These are phyloP conservation scores for Colletotrichum sp. DNA, from an alignment of 2,329 filamentous ascomycete genomes.

Conservation along the genomic window DNA sequence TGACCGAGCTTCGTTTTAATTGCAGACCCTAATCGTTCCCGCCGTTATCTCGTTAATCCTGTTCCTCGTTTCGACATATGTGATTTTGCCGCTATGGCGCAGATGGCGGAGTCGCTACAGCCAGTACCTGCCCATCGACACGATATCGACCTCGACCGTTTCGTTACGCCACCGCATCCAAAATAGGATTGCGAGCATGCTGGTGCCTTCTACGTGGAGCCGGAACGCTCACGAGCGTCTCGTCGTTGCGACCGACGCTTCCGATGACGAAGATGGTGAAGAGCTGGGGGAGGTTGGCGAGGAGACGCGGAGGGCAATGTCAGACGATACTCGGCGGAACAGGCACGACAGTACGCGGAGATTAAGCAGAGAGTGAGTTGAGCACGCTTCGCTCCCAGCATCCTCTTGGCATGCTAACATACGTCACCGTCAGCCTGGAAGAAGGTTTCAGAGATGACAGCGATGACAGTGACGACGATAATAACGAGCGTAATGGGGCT, in stretches of 20 bases:
- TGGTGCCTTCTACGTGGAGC: conserved; percentile 55
- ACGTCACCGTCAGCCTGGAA: conserved; percentile 56
- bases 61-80: conserved; percentile 69
- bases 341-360: conserved; percentile 59
- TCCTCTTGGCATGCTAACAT: not conserved
- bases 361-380: conserved; percentile 73
- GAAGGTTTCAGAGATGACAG: conserved; percentile 53
- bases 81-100: conserved; percentile 71
- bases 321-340: conserved; percentile 38
- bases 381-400: not conserved
- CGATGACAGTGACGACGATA: conserved; percentile 40
- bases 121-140: conserved; percentile 74
- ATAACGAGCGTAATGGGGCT: conserved; percentile 24
- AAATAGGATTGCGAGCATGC: conserved; percentile 39
- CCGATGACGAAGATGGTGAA: conserved; percentile 67
- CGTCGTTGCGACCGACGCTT: conserved; percentile 43
- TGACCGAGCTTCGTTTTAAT: not conserved
- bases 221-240: conserved; percentile 43
- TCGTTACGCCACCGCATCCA: conserved; percentile 59
- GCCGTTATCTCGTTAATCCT: conserved; percentile 72
- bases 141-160: conserved; percentile 62
- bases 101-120: conserved; percentile 73
- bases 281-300: conserved; percentile 68
- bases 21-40: conserved; percentile 72
- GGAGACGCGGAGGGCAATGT: conserved; percentile 45